Conservation (phyloP, 192 early-diverging fungal genomes). For the Umbelopsis vinacea region DNA sequence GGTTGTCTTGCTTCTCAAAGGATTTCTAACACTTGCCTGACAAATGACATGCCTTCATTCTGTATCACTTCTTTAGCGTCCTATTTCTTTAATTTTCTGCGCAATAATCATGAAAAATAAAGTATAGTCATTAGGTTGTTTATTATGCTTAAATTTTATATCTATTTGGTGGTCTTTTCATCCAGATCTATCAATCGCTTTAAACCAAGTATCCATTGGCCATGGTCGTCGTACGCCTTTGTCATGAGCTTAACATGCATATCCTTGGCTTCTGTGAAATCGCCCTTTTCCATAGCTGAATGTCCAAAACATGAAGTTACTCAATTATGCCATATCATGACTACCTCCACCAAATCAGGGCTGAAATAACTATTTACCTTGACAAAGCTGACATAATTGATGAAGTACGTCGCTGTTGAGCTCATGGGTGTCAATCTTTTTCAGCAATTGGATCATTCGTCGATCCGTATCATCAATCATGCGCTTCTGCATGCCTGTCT, state of each 20-base stretch:
- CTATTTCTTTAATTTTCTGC: no score
- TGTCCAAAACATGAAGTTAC: neutral
- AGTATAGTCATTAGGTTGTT: neutral
- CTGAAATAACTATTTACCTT: conserved; percentile 7
- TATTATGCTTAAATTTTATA: neutral
- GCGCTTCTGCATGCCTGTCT: conserved; percentile 24
- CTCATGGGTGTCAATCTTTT: neutral
- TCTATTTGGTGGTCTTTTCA: conserved; percentile 20
- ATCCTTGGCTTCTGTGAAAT: conserved; percentile 37
- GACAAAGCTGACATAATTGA: conserved; percentile 16
- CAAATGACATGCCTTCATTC: no score
- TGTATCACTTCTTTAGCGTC: no score
- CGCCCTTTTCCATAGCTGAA: conserved; percentile 44
- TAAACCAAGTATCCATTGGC: conserved; percentile 54
- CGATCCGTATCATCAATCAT: conserved; percentile 16
- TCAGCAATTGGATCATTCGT: conserved; percentile 8
- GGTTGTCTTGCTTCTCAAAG: no score
- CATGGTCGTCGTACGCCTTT: conserved; percentile 52
- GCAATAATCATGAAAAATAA: no score
- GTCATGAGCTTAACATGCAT: conserved; percentile 53
- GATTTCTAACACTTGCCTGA: no score
- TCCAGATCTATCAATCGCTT: conserved; percentile 56
- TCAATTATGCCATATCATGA: neutral
- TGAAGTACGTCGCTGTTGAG: neutral
- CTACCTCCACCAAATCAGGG: neutral